Conservation (phyloP, 768 basidiomycete genomes). For the Collybia sp. region DNA sequence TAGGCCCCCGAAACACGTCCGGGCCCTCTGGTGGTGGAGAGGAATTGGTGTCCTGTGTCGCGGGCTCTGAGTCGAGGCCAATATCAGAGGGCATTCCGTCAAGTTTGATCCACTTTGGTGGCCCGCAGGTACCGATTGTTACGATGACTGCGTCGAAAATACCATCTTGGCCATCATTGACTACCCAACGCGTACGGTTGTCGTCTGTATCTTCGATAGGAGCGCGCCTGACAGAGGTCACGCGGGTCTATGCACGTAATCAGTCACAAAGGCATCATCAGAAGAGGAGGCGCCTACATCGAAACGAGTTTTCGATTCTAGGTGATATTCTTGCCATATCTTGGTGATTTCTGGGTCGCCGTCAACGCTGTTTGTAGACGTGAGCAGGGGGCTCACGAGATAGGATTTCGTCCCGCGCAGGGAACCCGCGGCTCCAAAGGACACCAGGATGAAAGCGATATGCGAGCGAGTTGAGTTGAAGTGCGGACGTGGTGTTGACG, state of each 20-base stretch:
- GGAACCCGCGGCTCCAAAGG: slow-evolving; percentile 40
- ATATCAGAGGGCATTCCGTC: slow-evolving; percentile 36
- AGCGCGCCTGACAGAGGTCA: no score
- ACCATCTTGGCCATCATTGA: slow-evolving; percentile 43
- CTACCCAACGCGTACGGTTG: slow-evolving; percentile 32
- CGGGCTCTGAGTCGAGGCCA: slow-evolving; percentile 1
- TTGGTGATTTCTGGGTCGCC: slow-evolving; percentile 25
- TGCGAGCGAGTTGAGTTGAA: slow-evolving; percentile 45
- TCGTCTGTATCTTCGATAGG: no score
- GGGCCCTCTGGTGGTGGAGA: neutral
- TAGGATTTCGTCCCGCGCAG: slow-evolving; percentile 46
- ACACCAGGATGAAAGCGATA: slow-evolving; percentile 48
- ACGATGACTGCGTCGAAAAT: slow-evolving; percentile 48
- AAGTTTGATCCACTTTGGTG: slow-evolving; percentile 37
- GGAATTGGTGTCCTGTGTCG: no score
- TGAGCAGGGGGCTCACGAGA: slow-evolving; percentile 19
- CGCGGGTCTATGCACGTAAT: no score
- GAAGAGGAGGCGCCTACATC: slow-evolving; percentile 20
- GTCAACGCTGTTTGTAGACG: no score
- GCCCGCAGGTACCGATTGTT: slow-evolving; percentile 45
- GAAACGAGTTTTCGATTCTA: slow-evolving; percentile 40
- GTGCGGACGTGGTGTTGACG: slow-evolving; percentile 45
- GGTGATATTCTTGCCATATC: slow-evolving; percentile 46
- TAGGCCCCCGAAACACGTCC: slow-evolving; percentile 28
- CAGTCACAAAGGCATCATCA: neutral